phyloP scores from a whole-genome alignment of 345 rosid genomes.

The Eucalyptus sp. region DNA sequence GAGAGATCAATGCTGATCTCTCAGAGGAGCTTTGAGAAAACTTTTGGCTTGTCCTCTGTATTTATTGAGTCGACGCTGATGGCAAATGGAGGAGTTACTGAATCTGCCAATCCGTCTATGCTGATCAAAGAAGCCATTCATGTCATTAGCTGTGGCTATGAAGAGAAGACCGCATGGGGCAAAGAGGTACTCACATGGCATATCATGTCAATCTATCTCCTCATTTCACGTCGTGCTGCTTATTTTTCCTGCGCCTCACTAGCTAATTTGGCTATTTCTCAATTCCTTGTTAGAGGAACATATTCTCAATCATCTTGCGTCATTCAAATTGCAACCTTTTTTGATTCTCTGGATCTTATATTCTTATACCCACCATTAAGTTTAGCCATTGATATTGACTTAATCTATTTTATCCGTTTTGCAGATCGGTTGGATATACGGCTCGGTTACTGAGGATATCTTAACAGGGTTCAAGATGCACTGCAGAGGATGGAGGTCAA shows the following conservation, averaged over 20 bases:
- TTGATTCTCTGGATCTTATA: neutral
- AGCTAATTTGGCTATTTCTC: neutral
- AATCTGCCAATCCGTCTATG: slow-evolving; percentile 67
- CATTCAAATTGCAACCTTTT: neutral
- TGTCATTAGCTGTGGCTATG: slow-evolving; percentile 90
- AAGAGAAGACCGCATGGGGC: slow-evolving; percentile 96
- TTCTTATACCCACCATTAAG: neutral
- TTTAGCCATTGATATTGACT: neutral
- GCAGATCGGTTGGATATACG: slow-evolving; percentile 98
- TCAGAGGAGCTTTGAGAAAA: slow-evolving; percentile 87
- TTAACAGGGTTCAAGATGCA: slow-evolving; percentile 98
- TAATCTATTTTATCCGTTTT: neutral
- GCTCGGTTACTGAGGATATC: slow-evolving; percentile 93
- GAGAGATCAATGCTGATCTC: slow-evolving; percentile 96
- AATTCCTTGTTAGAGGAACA: neutral
- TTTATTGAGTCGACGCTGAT: slow-evolving; percentile 90
- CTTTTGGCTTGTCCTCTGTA: slow-evolving; percentile 88
- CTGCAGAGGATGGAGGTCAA: slow-evolving; percentile 97
- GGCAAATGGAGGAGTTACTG: slow-evolving; percentile 93
- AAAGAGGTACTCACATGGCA: slow-evolving; percentile 56
- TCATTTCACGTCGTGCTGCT: neutral
- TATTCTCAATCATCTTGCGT: neutral
- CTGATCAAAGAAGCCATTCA: slow-evolving; percentile 96
- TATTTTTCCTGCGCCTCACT: neutral
- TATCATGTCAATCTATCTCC: neutral